Evolutionary conservation across 2,329 filamentous ascomycete genomes (phyloP).

Genomic region (Colletotrichum chrysophilum): DNA sequence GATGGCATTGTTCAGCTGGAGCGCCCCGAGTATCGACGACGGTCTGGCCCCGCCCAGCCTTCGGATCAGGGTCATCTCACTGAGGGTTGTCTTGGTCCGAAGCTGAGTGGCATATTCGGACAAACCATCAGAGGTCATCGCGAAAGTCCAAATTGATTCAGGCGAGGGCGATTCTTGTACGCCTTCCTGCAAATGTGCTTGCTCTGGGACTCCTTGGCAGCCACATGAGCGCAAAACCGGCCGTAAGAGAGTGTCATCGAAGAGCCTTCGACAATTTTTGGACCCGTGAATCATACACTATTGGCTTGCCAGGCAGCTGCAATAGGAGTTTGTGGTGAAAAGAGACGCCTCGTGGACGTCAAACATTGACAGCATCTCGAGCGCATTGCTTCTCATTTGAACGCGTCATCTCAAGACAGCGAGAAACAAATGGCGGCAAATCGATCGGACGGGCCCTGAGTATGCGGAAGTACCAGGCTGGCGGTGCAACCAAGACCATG

Average conservation of each 20-base stretch:
- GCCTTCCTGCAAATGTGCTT: neutral
- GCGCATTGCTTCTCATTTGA: neutral
- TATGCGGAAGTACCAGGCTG: neutral
- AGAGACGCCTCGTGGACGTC: neutral
- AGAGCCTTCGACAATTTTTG: neutral
- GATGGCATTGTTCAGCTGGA: slow-evolving; percentile 27
- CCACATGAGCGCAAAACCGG: neutral
- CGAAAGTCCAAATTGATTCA: neutral
- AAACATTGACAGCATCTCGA: neutral
- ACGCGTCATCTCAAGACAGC: neutral
- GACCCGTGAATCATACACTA: too few relatives aligned
- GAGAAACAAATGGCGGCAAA: neutral
- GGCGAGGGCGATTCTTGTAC: neutral
- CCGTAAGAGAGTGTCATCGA: neutral
- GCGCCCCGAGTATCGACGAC: slow-evolving; percentile 27
- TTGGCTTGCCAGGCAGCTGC: neutral
- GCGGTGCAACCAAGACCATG: neutral
- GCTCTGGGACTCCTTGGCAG: neutral
- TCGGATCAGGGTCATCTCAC: slow-evolving; percentile 31
- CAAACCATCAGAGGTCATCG: neutral
- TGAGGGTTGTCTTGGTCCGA: neutral
- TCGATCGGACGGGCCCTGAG: neutral
- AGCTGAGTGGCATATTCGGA: neutral
- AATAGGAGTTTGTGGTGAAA: neutral
- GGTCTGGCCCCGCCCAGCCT: slow-evolving; percentile 12